Evolutionary conservation across 768 basidiomycete genomes (phyloP).

Genomic region (Leccinum arenicola): DNA sequence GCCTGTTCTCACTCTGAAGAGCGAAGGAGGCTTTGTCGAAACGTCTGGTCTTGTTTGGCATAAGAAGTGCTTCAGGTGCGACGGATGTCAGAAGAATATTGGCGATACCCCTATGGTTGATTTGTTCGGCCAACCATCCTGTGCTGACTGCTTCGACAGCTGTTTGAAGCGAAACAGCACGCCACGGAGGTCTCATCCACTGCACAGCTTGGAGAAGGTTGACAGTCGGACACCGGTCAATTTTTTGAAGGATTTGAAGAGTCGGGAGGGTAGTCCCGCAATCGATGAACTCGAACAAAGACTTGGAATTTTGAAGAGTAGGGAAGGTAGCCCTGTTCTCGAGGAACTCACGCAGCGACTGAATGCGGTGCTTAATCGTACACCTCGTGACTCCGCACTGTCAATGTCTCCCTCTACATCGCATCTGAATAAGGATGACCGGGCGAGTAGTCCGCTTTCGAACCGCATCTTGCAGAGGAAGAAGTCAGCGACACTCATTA

Average conservation of each 20-base stretch:
- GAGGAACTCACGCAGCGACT: constrained; percentile 49
- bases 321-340: constrained; percentile 53
- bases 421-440: constrained; percentile 14
- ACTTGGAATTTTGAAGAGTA: constrained; percentile 52
- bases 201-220: constrained; percentile 22
- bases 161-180: constrained; percentile 59
- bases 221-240: constrained; percentile 45
- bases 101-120: constrained; percentile 79
- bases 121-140: constrained; percentile 76
- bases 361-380: constrained; percentile 39
- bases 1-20: constrained; percentile 70
- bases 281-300: constrained; percentile 64
- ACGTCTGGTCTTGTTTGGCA: constrained; percentile 75
- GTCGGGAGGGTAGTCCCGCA: constrained; percentile 55
- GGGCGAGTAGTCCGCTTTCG: constrained; percentile 28
- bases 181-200: constrained; percentile 38
- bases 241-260: constrained; percentile 39
- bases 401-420: constrained; percentile 25
- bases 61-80: constrained; percentile 75
- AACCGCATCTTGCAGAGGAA: constrained; percentile 23
- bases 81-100: constrained; percentile 69
- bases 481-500: constrained; percentile 12
- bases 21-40: constrained; percentile 77
- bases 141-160: constrained; percentile 75
- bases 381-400: constrained; percentile 27